Conservation (phyloP, 208 protist species). For the Trypanosoma cruzi region DNA sequence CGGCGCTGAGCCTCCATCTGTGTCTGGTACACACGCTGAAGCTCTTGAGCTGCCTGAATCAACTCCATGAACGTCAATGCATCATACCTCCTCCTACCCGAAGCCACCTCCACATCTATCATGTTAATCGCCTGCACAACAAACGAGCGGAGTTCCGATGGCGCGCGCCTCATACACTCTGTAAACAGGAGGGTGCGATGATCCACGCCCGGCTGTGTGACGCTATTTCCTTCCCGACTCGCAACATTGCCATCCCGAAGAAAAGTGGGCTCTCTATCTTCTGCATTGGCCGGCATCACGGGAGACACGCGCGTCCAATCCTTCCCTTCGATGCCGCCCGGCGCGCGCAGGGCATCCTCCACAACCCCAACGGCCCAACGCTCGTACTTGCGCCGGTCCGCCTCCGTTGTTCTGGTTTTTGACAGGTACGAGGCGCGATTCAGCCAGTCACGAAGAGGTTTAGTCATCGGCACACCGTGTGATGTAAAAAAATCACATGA, state of each 20-base stretch:
- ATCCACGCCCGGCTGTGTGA: constrained; percentile 3
- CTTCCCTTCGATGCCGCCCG: constrained; percentile 38
- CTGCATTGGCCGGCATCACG: constrained; percentile 61
- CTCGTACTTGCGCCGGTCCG: constrained; percentile 57
- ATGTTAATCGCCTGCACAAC: constrained; percentile 60
- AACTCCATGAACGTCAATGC: constrained; percentile 72
- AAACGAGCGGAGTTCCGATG: constrained; percentile 55
- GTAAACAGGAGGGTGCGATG: constrained; percentile 36
- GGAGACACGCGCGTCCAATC: constrained; percentile 57
- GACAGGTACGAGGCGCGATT: constrained; percentile 59
- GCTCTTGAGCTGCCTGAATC: constrained; percentile 55
- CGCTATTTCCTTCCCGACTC: not conserved
- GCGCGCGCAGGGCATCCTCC: constrained; percentile 43
- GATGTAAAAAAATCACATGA: constrained; percentile 51
- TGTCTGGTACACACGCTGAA: constrained; percentile 30
- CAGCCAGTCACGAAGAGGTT: constrained; percentile 67
- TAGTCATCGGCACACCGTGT: constrained; percentile 45
- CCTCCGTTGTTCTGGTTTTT: constrained; percentile 38
- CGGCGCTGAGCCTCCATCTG: not conserved
- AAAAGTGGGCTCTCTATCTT: constrained; percentile 34
- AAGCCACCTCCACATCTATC: constrained; percentile 64
- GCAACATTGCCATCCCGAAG: constrained; percentile 3
- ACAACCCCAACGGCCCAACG: constrained; percentile 62
- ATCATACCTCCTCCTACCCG: constrained; percentile 48
- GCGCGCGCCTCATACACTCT: constrained; percentile 52